phyloP scores from a whole-genome alignment of 371 early-diverging fungal species.

The Mortierella sp. region DNA sequence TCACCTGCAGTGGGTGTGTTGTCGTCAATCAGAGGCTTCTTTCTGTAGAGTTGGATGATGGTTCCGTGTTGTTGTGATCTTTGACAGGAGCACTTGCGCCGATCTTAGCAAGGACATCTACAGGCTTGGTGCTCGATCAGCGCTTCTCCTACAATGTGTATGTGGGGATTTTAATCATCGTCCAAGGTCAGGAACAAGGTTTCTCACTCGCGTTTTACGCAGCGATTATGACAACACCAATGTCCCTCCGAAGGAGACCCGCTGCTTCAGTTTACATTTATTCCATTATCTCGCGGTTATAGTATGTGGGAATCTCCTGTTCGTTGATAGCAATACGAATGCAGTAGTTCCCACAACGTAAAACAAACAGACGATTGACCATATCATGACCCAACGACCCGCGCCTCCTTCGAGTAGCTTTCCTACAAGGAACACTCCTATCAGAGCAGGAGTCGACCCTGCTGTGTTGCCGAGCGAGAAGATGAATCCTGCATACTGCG shows the following conservation, averaged over 20 bases:
- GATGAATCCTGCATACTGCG: conserved; percentile 51
- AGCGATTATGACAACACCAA: too few species aligned
- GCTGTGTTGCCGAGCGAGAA: conserved; percentile 54
- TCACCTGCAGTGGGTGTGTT: conserved; percentile 1
- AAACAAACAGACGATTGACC: conserved; percentile 27
- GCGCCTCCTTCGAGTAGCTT: conserved; percentile 28
- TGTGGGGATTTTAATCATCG: too few species aligned
- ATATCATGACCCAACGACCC: conserved; percentile 41
- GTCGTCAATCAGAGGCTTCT: conserved; percentile 13
- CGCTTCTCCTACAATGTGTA: conserved; percentile 60
- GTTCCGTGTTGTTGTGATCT: background rate
- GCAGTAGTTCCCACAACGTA: conserved; percentile 34
- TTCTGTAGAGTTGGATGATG: background rate
- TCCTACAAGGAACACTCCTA: conserved; percentile 49
- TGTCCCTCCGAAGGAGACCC: too few species aligned
- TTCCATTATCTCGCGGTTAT: background rate
- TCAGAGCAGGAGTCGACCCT: conserved; percentile 44
- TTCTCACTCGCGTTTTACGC: background rate
- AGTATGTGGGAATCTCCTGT: conserved; percentile 11
- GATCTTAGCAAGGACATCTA: conserved; percentile 51
- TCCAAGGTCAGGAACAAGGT: too few species aligned
- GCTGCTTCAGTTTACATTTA: too few species aligned
- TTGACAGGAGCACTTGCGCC: conserved; percentile 61
- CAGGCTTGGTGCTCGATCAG: conserved; percentile 68
- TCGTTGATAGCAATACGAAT: conserved; percentile 30